Evolutionary conservation across 495 filamentous ascomycete species (phyloP), one percentile per base, ranked within the genome.

Genomic region (Stereocaulon alpinum): DNA sequence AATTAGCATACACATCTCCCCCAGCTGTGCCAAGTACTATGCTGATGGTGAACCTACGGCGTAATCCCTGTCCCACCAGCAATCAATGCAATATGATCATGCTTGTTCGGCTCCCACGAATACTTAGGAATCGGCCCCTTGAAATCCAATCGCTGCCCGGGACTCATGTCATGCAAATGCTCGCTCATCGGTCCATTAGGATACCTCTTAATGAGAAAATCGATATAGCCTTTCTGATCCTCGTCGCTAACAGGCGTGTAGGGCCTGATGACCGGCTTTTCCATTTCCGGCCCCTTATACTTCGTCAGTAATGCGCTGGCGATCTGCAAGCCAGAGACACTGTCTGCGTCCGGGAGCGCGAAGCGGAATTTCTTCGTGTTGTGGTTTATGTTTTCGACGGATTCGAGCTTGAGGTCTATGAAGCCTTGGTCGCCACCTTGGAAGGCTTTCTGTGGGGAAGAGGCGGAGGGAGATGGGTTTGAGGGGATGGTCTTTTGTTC

Each of bases 121-220:
- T 96, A 98, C 74, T 98, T 98, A 59, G 89, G 87, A 18, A 98
- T 80, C 0, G 93, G 93, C 17, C 93, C 93, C 77, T 98, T 98
- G 77, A 97, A 82, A 40, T 89, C 83, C 48, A 98, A 81, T 40
- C 77, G 74, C 71, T 97, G 83, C 64, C 87, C 85, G 56, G 85
- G 82, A 37, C 76, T 76, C 88, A 98, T 81, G 64, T 78, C 79
- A 76, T 96, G 91, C 17, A 98, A 54, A 73, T 96, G 86, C 60
- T 83, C 80, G 54, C 85, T 90, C 94, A 98, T 97, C 47, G 89
- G 86, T 20, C 93, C 93, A 66, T 82, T 77, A 61, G 86, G 84
- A 76, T 98, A 98, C 66, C 77, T 78, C 79, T 98, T 98, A 69
- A 98, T 82, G 40, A 97, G 69, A 43, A 98, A 82, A 64, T 97